Evolutionary conservation across 2,329 filamentous ascomycete genomes (phyloP), one percentile per base, ranked within the genome.

Genomic region (Beauveria sp.): DNA sequence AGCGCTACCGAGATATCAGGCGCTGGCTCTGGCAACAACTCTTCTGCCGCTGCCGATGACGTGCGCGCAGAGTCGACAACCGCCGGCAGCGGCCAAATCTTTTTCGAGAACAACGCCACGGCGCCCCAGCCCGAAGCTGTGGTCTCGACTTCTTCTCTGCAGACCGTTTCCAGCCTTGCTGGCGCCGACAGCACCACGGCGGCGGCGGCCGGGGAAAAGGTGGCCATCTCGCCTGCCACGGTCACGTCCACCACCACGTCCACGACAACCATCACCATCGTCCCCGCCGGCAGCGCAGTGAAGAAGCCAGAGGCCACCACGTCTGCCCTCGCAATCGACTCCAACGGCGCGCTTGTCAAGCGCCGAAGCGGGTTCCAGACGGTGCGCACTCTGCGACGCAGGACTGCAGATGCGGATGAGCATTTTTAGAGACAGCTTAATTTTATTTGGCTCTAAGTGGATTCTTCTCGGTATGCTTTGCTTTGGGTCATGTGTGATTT

Each of bases 341-440:
- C 9, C 9, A 46, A 62, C n/a, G 52, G 45, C n/a, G 24, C 52
- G 14, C 28, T 50, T 20, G 34, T 24, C 5, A 38, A 51, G 22
- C 52, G 60, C 20, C 45, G 10, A 12, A 62, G 60, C 38, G 60
- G 51, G 3, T 62, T 62, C 45, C 34, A 31, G 52, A 62, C 60
- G 18, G 43, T 62, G 31, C 43, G 34, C 26, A 38, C 24, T 16
- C 3, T 22, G 9, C 20, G 60, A 31, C 14, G 43, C 34, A 50
- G 12, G 43, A 50, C 45, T 3, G 43, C 52, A 40, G 52, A 18
- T 50, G 43, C 24, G 18, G 52, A 45, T 31, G 45, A 48, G 7
- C 45, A 56, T 34, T 45, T 22, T 8, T 61, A 56, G 43, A 50
- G 8, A 20, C 43, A 7, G n/a, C 20, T 20, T 34, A 16, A 34